Evolutionary conservation across 2,329 filamentous ascomycete genomes (phyloP).

Genomic region (Alternaria solani): DNA sequence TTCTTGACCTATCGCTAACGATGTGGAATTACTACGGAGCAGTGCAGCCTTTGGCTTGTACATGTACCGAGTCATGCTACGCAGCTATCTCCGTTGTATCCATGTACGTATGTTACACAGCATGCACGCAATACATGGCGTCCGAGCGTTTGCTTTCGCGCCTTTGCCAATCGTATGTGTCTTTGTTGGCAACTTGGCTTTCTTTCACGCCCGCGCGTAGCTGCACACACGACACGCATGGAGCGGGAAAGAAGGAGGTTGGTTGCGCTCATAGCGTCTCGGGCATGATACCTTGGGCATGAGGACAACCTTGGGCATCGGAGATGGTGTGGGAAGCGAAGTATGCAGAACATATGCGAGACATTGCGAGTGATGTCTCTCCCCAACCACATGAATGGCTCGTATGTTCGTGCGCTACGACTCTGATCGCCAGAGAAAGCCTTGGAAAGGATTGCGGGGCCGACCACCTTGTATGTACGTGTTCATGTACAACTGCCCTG

Average conservation of each 20-base stretch:
- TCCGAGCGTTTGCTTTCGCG: slow-evolving; percentile 2
- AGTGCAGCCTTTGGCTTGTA: slow-evolving; percentile 1
- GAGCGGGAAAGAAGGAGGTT: background rate
- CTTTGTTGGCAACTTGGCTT: background rate
- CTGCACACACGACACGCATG: slow-evolving; percentile 2
- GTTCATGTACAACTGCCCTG: slow-evolving; percentile 5
- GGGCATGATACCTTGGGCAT: background rate
- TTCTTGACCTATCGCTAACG: slow-evolving; percentile 3
- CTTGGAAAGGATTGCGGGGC: slow-evolving; percentile 3
- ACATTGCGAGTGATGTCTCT: slow-evolving; percentile 1
- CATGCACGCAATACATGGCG: slow-evolving; percentile 14
- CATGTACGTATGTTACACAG: slow-evolving; percentile 15
- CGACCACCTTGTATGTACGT: slow-evolving; percentile 3
- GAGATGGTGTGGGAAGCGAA: background rate
- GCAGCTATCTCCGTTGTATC: slow-evolving; percentile 2
- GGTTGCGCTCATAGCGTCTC: background rate
- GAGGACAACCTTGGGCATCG: background rate
- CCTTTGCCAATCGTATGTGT: background rate
- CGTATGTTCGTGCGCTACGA: background rate
- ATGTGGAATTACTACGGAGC: slow-evolving; percentile 10
- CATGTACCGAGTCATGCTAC: slow-evolving; percentile 14
- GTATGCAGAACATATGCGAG: slow-evolving; percentile 9
- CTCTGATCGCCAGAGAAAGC: background rate
- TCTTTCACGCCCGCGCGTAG: background rate
- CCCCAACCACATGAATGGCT: background rate